Evolutionary conservation across 2,329 filamentous ascomycete genomes (phyloP), one percentile per base, ranked within the genome.

Genomic region (Zalaria obscura): DNA sequence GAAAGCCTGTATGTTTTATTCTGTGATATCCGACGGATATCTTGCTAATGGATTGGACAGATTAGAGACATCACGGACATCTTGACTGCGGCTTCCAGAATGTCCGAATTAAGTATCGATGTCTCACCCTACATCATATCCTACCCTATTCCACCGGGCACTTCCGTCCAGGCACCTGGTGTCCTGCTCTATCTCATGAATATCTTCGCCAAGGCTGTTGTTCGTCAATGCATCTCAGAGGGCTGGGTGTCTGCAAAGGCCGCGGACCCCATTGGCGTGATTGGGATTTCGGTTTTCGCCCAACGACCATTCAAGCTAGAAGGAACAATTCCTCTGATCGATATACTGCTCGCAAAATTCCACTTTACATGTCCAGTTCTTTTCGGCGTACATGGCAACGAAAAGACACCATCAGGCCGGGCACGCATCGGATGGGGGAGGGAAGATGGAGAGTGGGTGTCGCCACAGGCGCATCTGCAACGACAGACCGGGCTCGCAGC

Each of bases 341-440:
- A 93, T 55, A 83, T 96, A 45, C 69, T 96, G 27, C 80, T 93
- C 53, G 80, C 88, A 41, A 95, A 96, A 60, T 83, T 84, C 53
- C 78, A 87, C 45, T 69, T 83, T 10, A 70, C 76, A 3, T 93
- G 86, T 52, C 89, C 91, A 0, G 79, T 87, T 1, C 67, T 98
- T 0, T 96, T 93, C 57, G 89, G 89, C 11, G 76, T 88, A 48
- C 72, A 76, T 35, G 88, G 85, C 25, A 77, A 69, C 47, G 85
- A 93, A 57, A 78, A 71, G 46, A 93, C 79, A 1, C 72, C 77
- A 36, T 67, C 68, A 7, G 86, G 85, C 1, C 73, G 79, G 8
- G 50, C 61, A 11, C 70, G 73, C n/a, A 61, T 93, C 2, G 86
- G 85, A 0, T 93, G 86, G 85, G 75, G 69, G 48, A 72, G 76